Evolutionary conservation across 441 rosid species (phyloP), one percentile per base, ranked within the genome.

Genomic region (Populus hybrid): DNA sequence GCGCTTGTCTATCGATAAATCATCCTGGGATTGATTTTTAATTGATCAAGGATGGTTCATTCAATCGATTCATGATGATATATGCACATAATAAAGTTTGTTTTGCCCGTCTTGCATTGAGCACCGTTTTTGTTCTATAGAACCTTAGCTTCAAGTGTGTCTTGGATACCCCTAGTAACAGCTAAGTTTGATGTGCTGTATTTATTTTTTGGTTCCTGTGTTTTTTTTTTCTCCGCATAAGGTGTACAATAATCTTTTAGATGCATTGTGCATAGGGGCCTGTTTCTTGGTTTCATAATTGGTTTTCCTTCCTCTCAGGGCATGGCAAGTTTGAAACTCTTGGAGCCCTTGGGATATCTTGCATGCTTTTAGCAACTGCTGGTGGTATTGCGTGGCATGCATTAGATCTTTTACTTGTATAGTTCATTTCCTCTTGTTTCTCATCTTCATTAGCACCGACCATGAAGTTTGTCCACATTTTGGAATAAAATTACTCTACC

Each of bases 321-420:
- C 98, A 94, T 80, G 97, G 99, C 34, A 94, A 94, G 78, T 95
- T 95, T 63, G 99, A 95, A 85, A 89, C 96, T 66, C 87, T 94
- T 11, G 99, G 98, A 81, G 97, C 99, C 35, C 93, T 95, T 76
- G 97, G 90, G 53, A 95, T 94, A 85, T 94, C 99, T 76, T 84
- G 84, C 85, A 92, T 94, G 98, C 97, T 94, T 85, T 83, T 94
- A 83, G 97, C 90, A 6, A 92, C 99, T 75, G 89, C 95, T 79
- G 90, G 92, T 64, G 97, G 98, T 81, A 90, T 95, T 86, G 94
- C 89, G 18, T 95, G 92, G 95, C 98, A 94, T 91, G 91, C 98
- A 78, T 63, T 87, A 11, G 85, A 94, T 65, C 83, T 95, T 85
- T 82, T 94, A 76, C 68, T 76, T 77, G 98, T 95, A 89, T 76